These are phyloP conservation scores for Eleusine coracana DNA, from an alignment of 176 grass and related monocot species.

Conservation along the genomic window DNA sequence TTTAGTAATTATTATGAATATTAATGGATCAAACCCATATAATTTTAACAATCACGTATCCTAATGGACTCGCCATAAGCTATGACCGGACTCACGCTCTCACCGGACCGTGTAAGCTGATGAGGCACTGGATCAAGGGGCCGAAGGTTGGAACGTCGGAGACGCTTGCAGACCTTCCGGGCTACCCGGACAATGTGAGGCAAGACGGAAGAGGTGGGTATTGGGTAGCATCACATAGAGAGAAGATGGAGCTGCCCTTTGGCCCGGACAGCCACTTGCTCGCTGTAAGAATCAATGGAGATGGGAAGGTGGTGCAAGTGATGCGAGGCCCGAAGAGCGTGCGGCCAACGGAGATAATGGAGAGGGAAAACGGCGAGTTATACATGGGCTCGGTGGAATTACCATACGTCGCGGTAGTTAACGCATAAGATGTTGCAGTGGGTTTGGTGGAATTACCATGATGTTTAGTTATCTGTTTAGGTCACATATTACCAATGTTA, in stretches of 20 bases:
- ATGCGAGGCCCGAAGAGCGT: not conserved
- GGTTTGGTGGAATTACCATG: slow-evolving; percentile 2
- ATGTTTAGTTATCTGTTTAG: too few species aligned
- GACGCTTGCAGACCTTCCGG: slow-evolving; percentile 33
- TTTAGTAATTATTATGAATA: too few species aligned
- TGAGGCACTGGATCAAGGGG: not conserved
- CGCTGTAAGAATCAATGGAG: not conserved
- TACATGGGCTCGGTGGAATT: not conserved
- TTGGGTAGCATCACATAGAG: not conserved
- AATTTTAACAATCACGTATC: not conserved
- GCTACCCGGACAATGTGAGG: not conserved
- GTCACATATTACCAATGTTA: too few species aligned
- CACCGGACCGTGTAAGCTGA: not conserved
- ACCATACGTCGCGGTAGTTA: too few species aligned
- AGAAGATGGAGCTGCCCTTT: not conserved
- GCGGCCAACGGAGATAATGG: too few species aligned
- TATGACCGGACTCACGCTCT: slow-evolving; percentile 13
- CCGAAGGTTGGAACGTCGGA: slow-evolving; percentile 18
- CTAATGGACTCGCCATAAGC: slow-evolving; percentile 26
- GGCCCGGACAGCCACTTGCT: not conserved
- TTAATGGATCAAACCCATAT: too few species aligned
- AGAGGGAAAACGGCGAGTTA: not conserved
- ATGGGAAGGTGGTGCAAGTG: not conserved
- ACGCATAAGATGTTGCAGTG: not conserved
- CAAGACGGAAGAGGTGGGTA: not conserved